phyloP scores from a whole-genome alignment of 805 yeast genomes.

The Maudiozyma barnettii region DNA sequence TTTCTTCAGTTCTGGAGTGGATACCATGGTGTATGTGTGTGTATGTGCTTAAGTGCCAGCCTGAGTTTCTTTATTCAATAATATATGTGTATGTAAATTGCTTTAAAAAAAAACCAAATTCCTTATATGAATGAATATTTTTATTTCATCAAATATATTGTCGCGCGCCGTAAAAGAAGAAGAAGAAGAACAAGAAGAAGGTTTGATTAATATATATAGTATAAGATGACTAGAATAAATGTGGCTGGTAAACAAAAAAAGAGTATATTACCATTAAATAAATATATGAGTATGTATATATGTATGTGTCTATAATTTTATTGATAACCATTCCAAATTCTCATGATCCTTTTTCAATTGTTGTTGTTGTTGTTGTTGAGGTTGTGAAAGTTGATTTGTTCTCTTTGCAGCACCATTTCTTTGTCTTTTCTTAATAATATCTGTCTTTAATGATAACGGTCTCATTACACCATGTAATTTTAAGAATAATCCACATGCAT shows the following conservation, averaged over 20 bases:
- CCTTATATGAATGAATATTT: too few relatives aligned
- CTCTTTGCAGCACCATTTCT: slow-evolving; percentile 29
- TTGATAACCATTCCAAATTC: slow-evolving; percentile 1
- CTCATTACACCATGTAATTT: slow-evolving; percentile 89
- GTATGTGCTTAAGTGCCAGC: neutral
- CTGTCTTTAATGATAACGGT: slow-evolving; percentile 82
- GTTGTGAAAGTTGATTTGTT: too few relatives aligned
- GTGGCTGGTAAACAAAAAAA: too few relatives aligned
- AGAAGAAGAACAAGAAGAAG: too few relatives aligned
- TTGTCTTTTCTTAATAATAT: slow-evolving; percentile 83
- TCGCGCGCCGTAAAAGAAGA: too few relatives aligned
- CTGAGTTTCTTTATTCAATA: neutral
- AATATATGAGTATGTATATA: neutral
- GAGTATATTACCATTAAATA: neutral
- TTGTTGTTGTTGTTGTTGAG: too few relatives aligned
- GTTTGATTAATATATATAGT: too few relatives aligned
- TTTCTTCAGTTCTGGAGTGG: slow-evolving; percentile 53
- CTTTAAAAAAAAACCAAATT: too few relatives aligned
- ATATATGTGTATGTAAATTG: neutral
- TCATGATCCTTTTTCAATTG: neutral
- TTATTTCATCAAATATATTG: too few relatives aligned
- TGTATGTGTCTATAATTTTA: slow-evolving; percentile 1
- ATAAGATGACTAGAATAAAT: too few relatives aligned
- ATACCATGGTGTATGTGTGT: slow-evolving; percentile 34
- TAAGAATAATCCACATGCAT: slow-evolving; percentile 88